Percentiles rank a stretch among this genome's conserved stretches.
Conservation (phyloP, 495 filamentous ascomycete species). For the Talaromyces liani region DNA sequence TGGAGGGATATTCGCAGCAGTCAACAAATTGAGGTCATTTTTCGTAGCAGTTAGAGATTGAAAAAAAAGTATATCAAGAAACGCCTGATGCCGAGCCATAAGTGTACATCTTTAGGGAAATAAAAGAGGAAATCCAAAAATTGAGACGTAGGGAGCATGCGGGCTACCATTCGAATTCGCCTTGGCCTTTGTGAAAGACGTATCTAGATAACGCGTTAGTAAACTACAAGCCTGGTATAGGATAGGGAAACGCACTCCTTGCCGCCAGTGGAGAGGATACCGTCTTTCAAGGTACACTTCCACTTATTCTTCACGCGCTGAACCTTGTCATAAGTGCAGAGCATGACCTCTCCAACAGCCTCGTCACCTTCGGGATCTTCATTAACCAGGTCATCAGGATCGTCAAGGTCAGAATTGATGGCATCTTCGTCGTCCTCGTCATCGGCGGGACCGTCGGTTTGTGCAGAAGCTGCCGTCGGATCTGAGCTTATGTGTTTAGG, state of each 20-base stretch:
- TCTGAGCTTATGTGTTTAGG: conserved; percentile 9
- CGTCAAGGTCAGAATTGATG: conserved; percentile 97
- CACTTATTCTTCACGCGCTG: conserved; percentile 99
- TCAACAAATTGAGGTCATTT: not conserved
- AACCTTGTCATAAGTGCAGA: conserved; percentile 99
- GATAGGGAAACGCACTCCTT: conserved; percentile 58
- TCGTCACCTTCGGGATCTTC: conserved; percentile 76
- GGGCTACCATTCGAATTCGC: conserved; percentile 92
- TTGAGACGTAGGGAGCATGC: not conserved
- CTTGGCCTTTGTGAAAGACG: conserved; percentile 93
- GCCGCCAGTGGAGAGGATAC: conserved; percentile 81
- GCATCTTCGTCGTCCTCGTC: conserved; percentile 78
- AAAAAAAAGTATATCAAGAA: not conserved
- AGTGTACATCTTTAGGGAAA: conserved; percentile 4
- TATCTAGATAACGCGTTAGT: conserved; percentile 44
- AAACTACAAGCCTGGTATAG: not conserved
- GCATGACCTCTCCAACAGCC: conserved; percentile 78
- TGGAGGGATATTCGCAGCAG: not conserved
- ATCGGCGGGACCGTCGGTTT: conserved; percentile 58
- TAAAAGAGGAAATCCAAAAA: not conserved
- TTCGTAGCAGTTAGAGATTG: not conserved
- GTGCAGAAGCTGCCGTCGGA: conserved; percentile 24
- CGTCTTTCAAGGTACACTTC: conserved; percentile 98
- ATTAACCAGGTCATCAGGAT: conserved; percentile 76
- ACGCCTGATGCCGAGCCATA: conserved; percentile 1